phyloP scores from a whole-genome alignment of 495 filamentous ascomycete species.

The Aspergillus coremiiformis region DNA sequence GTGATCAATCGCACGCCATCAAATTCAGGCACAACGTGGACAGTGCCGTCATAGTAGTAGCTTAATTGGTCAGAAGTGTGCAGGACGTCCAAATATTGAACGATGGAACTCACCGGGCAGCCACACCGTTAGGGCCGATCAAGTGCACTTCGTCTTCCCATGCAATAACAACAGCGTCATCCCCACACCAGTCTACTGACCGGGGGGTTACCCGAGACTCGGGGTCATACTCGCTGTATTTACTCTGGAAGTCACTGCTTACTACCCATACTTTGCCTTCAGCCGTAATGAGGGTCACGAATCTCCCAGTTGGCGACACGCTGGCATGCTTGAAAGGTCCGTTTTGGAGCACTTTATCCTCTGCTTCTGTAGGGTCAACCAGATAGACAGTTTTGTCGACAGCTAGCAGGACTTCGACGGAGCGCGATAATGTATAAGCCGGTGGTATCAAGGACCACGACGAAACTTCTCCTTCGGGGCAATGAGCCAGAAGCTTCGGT shows the following conservation, averaged over 20 bases:
- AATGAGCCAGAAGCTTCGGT: slow-evolving; percentile 70
- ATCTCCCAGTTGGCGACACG: slow-evolving; percentile 85
- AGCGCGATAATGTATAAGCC: slow-evolving; percentile 82
- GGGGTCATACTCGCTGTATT: slow-evolving; percentile 87
- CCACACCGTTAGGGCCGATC: slow-evolving; percentile 73
- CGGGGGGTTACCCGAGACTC: slow-evolving; percentile 77
- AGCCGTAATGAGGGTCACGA: slow-evolving; percentile 75
- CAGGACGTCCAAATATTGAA: background rate
- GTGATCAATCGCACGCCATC: slow-evolving; percentile 85
- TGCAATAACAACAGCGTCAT: slow-evolving; percentile 85
- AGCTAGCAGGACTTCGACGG: slow-evolving; percentile 87
- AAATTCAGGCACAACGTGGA: slow-evolving; percentile 81
- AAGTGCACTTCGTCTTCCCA: slow-evolving; percentile 99
- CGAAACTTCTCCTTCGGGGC: slow-evolving; percentile 70
- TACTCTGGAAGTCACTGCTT: slow-evolving; percentile 85
- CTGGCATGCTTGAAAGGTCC: slow-evolving; percentile 87
- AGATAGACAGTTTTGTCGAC: slow-evolving; percentile 79
- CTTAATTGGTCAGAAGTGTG: slow-evolving; percentile 29
- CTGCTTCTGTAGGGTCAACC: slow-evolving; percentile 79
- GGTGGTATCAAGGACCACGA: slow-evolving; percentile 90
- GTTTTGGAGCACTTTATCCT: slow-evolving; percentile 82
- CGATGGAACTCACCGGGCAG: slow-evolving; percentile 43
- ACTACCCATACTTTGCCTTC: slow-evolving; percentile 89
- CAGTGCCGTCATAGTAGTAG: slow-evolving; percentile 83
- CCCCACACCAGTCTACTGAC: slow-evolving; percentile 91